phyloP scores from a whole-genome alignment of 2,329 filamentous ascomycete species.

The Didymella pinodella region DNA sequence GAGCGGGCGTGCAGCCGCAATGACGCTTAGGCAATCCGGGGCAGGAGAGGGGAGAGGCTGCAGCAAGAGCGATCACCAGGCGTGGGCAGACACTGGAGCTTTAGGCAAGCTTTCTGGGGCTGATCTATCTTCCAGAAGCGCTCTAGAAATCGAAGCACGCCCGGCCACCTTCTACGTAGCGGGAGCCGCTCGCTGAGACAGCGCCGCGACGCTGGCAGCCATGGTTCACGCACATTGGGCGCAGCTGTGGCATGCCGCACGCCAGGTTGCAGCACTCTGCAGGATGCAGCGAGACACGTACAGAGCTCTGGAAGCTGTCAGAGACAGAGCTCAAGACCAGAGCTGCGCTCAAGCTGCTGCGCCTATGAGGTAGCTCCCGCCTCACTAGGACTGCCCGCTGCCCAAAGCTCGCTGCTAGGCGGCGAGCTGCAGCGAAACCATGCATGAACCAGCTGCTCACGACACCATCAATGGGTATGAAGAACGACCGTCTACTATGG shows the following conservation, averaged over 20 bases:
- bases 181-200: slow-evolving; percentile 25
- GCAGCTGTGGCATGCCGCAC: slow-evolving; percentile 8
- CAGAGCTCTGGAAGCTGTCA: slow-evolving; percentile 15
- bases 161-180: slow-evolving; percentile 18
- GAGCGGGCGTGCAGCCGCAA: slow-evolving; percentile 25
- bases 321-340: slow-evolving; percentile 7
- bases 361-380: slow-evolving; percentile 26
- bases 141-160: slow-evolving; percentile 32
- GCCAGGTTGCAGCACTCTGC: slow-evolving; percentile 13
- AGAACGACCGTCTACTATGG: background rate
- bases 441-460: slow-evolving; percentile 4
- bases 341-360: slow-evolving; percentile 25
- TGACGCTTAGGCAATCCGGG: slow-evolving; percentile 29
- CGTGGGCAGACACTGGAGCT: slow-evolving; percentile 25
- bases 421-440: slow-evolving; percentile 21
- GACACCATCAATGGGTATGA: background rate
- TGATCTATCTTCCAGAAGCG: slow-evolving; percentile 40
- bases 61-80: slow-evolving; percentile 26
- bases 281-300: slow-evolving; percentile 16
- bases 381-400: slow-evolving; percentile 12
- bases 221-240: slow-evolving; percentile 26
- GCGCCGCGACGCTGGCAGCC: slow-evolving; percentile 22
- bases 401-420: slow-evolving; percentile 17
- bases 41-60: slow-evolving; percentile 31
- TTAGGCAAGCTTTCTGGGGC: slow-evolving; percentile 33